Base-by-base conservation (phyloP, 1,139 yeast genomes). In the Lodderomyces theae region DNA sequence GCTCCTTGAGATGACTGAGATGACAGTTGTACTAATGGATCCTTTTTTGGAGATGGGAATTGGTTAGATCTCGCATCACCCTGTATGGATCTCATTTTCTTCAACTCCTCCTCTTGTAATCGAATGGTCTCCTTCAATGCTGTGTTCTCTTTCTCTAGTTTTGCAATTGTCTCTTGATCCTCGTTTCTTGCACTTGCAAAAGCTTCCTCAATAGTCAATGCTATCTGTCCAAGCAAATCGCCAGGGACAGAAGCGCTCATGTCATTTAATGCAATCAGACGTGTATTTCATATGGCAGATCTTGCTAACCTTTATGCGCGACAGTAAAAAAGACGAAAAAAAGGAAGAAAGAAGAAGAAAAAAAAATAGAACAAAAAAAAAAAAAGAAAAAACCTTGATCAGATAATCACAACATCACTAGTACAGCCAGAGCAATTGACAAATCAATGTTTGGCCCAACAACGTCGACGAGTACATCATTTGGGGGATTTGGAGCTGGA, bases 401-500 rank as follows among this genome's bases (percentile, higher is more conserved):
- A 25, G 15, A n/a, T 25, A 25, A 25, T 25, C 22, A 26, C 16
- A 26, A n/a, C 15, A n/a, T n/a, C 22, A 19, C 8, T 15, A 28
- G 12, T 18, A 28, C 5, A 5, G 8, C 9, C 31, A 28, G 3
- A 26, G 16, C 31, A 28, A 31, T 31, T 19, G 24, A 17, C 15
- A 16, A 34, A 22, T 24, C 21, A 40, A 53, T 54, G 58, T 53
- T 54, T 44, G 57, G 57, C 11, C 35, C 18, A 15, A 24, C 51
- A 9, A 37, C 49, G 12, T 46, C 51, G 37, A 35, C 49, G 35
- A 24, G 45, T 19, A 41, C 57, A 17, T 40, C 50, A 12, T 50
- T 51, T 40, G 57, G 56, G 6, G 54, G 53, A 19, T 57, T 57
- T 42, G 62, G 62, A 10, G 32, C 44, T 10, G 40, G 45, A 23